Base-by-base conservation (phyloP, 2,329 filamentous ascomycete genomes). In the Pseudomassariella vexata region DNA sequence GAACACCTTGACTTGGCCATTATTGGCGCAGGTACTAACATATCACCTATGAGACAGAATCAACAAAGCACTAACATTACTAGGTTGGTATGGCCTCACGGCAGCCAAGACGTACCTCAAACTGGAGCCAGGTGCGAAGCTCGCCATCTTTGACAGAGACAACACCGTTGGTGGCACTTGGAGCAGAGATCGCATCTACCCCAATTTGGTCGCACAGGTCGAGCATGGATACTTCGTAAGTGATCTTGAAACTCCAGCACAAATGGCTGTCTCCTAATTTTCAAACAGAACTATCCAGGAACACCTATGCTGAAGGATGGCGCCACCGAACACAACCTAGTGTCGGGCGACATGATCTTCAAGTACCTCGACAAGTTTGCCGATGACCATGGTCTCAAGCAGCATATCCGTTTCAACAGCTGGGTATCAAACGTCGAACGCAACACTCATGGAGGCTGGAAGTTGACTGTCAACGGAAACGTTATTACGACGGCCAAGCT, bases 291-390 rank as follows among this genome's bases (percentile, higher is more conserved):
- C 22, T 38, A 38, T 26, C 18, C 31, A n/a, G 18, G 16, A 9
- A 32, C 31, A 4, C 31, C 35, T 9, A 38, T 38, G 35, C 20
- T 21, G 9, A 16, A 24, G 10, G 18, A 26, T 18, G 27, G 22
- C 11, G 21, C 21, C 6, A 10, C 22, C n/a, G 18, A 34, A 17
- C 30, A 28, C 21, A 22, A 34, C 27, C 26, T 27, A 7, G 38
- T 40, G 24, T 45, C 49, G 20, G 47, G 41, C 32, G 38, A 30
- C 28, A 40, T 40, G 38, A 40, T 40, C 28, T 30, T 20, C 14
- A 30, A 27, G 10, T 46, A 46, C 19, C 30, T 45, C 5, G 28
- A 39, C 4, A 28, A 16, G 6, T 46, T 32, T 24, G 41, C 43
- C 15, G 30, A 37, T 14, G 33, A 39, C n/a, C 29, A 44, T 29